Base-by-base conservation (phyloP, 1,139 yeast species). In the Suhomyces chickasaworum region DNA sequence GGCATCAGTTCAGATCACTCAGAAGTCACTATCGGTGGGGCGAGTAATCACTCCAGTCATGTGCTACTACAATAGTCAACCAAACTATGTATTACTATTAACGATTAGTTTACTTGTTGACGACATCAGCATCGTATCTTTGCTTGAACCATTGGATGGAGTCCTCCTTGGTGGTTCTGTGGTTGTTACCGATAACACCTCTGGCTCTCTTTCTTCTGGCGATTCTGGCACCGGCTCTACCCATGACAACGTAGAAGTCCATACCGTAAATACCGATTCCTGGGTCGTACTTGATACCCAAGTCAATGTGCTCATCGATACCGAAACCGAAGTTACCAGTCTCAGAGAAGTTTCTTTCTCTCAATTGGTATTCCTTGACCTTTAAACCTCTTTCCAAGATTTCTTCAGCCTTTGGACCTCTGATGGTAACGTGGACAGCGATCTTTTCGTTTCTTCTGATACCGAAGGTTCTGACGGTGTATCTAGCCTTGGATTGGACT, bases 281-380 rank as follows among this genome's bases (percentile, higher is more conserved):
- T 78, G 99, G 99, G 79, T 95, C 99, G 83, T 93, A 93, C 84
- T 95, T 95, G 88, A 93, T 93, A 85, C 99, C 99, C 78, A 93
- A 86, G 78, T 93, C 99, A 71, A 93, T 93, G 86, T 93, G 99
- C 84, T 93, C 99, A 68, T 89, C 89, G 74, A 93, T 84, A 87
- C 99, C 99, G 86, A 93, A 93, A 83, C 99, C 99, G 71, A 93
- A 93, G 97, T 93, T 95, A 81, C 99, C 99, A 71, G 98, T 91
- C 65, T 83, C 89, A 68, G 97, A 89, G 84, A 93, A 93, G 95
- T 93, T 93, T 77, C 78, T 88, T 73, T 80, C 79, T 73, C 79
- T 85, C 75, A 93, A 89, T 82, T 93, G 98, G 83, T 90, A 93
- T 84, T 93, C 99, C 85, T 91, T 93, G 75, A 93, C 99, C 86